Percentiles rank a stretch among this genome's conserved stretches.
Evolutionary conservation across 495 filamentous ascomycete genomes (phyloP).

Genomic region (Penicillium malachiteum): DNA sequence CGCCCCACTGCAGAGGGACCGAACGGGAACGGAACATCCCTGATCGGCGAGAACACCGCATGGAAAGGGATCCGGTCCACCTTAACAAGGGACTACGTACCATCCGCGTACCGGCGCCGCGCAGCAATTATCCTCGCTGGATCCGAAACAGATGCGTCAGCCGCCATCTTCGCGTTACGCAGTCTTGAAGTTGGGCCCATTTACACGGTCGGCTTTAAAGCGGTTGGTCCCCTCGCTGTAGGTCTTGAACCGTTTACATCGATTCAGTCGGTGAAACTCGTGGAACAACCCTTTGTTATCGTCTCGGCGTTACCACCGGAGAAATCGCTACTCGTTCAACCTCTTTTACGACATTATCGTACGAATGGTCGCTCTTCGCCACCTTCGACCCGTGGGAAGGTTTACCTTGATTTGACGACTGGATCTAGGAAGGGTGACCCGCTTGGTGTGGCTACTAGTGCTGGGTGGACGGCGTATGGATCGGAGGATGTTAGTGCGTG

Average conservation of each 20-base stretch:
- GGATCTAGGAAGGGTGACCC: conserved; percentile 69
- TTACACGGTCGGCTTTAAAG: conserved; percentile 80
- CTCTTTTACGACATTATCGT: conserved; percentile 66
- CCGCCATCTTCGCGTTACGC: conserved; percentile 72
- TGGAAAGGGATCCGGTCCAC: conserved; percentile 84
- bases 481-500: conserved; percentile 76
- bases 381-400: conserved; percentile 60
- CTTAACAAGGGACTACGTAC: conserved; percentile 75
- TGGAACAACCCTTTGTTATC: conserved; percentile 75
- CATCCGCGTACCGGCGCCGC: conserved; percentile 72
- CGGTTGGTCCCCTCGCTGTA: conserved; percentile 58
- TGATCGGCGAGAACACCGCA: conserved; percentile 74
- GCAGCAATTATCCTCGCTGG: conserved; percentile 72
- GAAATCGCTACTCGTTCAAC: conserved; percentile 76
- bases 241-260: conserved; percentile 76
- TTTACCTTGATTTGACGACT: conserved; percentile 76
- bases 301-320: conserved; percentile 75
- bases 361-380: conserved; percentile 43
- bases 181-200: conserved; percentile 74
- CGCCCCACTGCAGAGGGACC: conserved; percentile 29
- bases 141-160: conserved; percentile 67
- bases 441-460: conserved; percentile 61
- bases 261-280: conserved; percentile 72
- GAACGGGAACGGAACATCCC: conserved; percentile 33
- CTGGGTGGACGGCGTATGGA: conserved; percentile 77